phyloP scores from a whole-genome alignment of 2,329 filamentous ascomycete genomes.

The Pseudophaeomoniella oleicola region DNA sequence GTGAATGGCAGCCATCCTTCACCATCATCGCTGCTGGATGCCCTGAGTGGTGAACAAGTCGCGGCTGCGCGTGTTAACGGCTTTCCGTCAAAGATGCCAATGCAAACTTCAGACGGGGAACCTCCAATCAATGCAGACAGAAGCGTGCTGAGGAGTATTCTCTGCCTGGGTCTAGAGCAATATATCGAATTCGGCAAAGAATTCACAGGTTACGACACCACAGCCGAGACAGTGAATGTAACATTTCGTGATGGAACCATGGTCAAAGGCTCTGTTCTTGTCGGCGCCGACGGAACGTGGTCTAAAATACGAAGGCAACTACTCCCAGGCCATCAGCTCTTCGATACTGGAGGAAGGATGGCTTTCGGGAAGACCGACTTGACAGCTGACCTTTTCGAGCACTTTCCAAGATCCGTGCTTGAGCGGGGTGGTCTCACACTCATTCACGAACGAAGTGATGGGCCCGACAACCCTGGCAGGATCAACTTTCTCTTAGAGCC shows the following conservation, averaged over 20 bases:
- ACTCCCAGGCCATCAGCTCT: slow-evolving; percentile 17
- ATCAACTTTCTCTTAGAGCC: slow-evolving; percentile 10
- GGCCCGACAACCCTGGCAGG: slow-evolving; percentile 4
- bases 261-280: slow-evolving; percentile 18
- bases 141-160: slow-evolving; percentile 17
- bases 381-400: slow-evolving; percentile 5
- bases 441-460: background rate
- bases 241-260: slow-evolving; percentile 19
- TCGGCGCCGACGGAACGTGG: slow-evolving; percentile 25
- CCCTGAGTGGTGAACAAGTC: slow-evolving; percentile 2
- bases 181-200: slow-evolving; percentile 18
- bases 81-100: slow-evolving; percentile 2
- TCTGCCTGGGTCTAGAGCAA: slow-evolving; percentile 16
- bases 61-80: slow-evolving; percentile 3
- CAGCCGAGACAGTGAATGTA: slow-evolving; percentile 9
- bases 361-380: slow-evolving; percentile 26
- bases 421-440: background rate
- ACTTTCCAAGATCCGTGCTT: slow-evolving; percentile 4
- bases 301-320: slow-evolving; percentile 23
- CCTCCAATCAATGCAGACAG: slow-evolving; percentile 22
- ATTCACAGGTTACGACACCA: slow-evolving; percentile 11
- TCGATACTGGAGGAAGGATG: slow-evolving; percentile 23
- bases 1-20: slow-evolving; percentile 5
- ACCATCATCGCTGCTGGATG: slow-evolving; percentile 1
- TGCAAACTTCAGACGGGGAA: too few species aligned